Percentiles rank a stretch among this genome's conserved stretches.
phyloP scores from a whole-genome alignment of 257 asterid genomes.

The Gentiana dahurica region DNA sequence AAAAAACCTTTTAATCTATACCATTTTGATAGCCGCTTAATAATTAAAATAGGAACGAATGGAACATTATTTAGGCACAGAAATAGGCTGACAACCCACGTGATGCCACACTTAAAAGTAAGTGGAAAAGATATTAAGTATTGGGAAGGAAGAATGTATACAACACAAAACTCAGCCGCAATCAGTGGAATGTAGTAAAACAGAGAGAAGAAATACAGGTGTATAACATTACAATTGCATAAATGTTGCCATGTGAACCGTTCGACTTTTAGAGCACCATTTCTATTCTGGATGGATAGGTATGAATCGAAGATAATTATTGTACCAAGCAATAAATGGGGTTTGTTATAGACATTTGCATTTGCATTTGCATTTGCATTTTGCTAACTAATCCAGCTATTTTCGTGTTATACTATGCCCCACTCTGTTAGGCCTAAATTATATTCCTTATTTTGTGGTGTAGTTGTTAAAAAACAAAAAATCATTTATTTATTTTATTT shows the following conservation, averaged over 20 bases:
- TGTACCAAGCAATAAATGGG: not conserved
- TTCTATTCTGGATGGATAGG: constrained; percentile 4
- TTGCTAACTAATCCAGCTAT: constrained; percentile 8
- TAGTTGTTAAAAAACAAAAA: too few relatives aligned
- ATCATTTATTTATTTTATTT: too few relatives aligned
- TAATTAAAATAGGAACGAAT: too few relatives aligned
- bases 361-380: not conserved
- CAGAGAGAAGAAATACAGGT: not conserved
- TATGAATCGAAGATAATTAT: constrained; percentile 6
- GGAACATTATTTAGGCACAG: too few relatives aligned
- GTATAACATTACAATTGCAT: not conserved
- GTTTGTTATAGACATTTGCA: constrained; percentile 1
- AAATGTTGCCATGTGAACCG: constrained; percentile 5
- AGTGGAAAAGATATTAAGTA: constrained; percentile 5
- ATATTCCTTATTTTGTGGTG: not conserved
- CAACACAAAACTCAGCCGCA: constrained; percentile 10
- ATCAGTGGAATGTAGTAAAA: constrained; percentile 5
- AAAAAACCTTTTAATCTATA: too few relatives aligned
- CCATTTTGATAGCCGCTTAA: too few relatives aligned
- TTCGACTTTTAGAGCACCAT: constrained; percentile 8
- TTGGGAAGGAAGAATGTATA: constrained; percentile 7
- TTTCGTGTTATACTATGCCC: not conserved
- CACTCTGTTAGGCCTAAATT: not conserved
- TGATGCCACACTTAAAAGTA: constrained; percentile 9
- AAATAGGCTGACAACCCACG: constrained; percentile 6